A percentile compares a stretch with the other conserved stretches of the same genome.
Conservation (phyloP, 306 rosid genomes). For the Purshia tridentata region DNA sequence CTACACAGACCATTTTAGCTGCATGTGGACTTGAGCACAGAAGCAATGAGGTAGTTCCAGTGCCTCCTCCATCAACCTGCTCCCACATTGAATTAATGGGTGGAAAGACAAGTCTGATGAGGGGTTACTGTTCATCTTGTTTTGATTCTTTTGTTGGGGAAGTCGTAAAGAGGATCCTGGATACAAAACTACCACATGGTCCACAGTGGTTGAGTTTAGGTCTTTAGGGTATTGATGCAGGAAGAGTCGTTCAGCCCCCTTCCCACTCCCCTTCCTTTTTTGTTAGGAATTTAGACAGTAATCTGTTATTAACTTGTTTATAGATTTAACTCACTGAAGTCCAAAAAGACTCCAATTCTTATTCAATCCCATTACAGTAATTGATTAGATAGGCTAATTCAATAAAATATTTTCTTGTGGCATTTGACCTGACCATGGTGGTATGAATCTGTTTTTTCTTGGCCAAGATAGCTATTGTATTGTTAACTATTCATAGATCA, state of each 20-base stretch:
- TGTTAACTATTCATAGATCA: background rate
- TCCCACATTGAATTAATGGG: conserved; percentile 63
- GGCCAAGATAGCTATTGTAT: background rate
- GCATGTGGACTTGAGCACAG: conserved; percentile 74
- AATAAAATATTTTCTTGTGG: background rate
- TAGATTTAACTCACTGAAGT: conserved; percentile 50
- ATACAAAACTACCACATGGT: conserved; percentile 27
- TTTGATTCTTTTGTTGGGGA: conserved; percentile 66
- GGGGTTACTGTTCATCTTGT: conserved; percentile 80
- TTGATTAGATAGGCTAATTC: conserved; percentile 23
- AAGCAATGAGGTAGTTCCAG: conserved; percentile 45
- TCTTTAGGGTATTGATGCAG: conserved; percentile 43
- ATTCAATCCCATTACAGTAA: conserved; percentile 14
- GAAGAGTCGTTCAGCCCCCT: conserved; percentile 21
- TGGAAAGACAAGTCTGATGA: conserved; percentile 54
- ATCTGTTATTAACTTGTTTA: conserved; percentile 50
- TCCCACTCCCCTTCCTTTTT: conserved; percentile 25
- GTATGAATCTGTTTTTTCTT: background rate
- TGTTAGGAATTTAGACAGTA: conserved; percentile 43
- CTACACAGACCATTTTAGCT: conserved; percentile 61
- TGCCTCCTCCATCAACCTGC: conserved; percentile 64
- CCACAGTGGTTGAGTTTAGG: conserved; percentile 59
- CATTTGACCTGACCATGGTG: background rate
- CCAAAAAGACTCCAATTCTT: conserved; percentile 26
- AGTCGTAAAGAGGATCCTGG: conserved; percentile 67